Conservation (phyloP, 2,329 filamentous ascomycete genomes). For the Epichloe brachyelytri region DNA sequence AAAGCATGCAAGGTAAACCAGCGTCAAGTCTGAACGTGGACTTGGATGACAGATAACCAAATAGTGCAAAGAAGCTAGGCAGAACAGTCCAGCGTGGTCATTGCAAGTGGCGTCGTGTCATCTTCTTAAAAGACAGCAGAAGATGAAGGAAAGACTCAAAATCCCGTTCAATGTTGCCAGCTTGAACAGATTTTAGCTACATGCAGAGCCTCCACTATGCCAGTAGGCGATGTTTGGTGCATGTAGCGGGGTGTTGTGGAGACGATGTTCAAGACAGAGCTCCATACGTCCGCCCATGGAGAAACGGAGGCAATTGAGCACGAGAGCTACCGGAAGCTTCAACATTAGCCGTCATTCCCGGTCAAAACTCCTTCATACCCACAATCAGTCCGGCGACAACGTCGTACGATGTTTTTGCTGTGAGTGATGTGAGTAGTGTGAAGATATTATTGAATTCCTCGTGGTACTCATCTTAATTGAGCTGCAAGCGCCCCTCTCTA, state of each 20-base stretch:
- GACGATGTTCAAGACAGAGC: neutral
- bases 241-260: conserved; percentile 8
- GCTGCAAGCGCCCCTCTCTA: neutral
- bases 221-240: conserved; percentile 7
- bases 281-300: neutral
- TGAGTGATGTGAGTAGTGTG: neutral
- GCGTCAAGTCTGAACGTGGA: neutral
- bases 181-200: neutral
- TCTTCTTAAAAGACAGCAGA: conserved; percentile 12
- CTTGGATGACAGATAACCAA: conserved; percentile 7
- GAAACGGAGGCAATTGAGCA: neutral
- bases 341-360: neutral
- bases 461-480: neutral
- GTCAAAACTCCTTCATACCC: neutral
- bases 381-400: neutral
- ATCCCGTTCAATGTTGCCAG: conserved; percentile 1
- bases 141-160: conserved; percentile 1
- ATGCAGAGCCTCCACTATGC: conserved; percentile 7
- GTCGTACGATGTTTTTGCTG: neutral
- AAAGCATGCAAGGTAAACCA: conserved; percentile 2
- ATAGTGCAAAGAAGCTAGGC: conserved; percentile 15
- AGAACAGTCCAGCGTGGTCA: conserved; percentile 12
- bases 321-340: conserved; percentile 1
- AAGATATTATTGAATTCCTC: neutral
- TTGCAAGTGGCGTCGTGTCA: conserved; percentile 23